phyloP scores from a whole-genome alignment of 139 green algal species.

The Chlamydomonas sp. region DNA sequence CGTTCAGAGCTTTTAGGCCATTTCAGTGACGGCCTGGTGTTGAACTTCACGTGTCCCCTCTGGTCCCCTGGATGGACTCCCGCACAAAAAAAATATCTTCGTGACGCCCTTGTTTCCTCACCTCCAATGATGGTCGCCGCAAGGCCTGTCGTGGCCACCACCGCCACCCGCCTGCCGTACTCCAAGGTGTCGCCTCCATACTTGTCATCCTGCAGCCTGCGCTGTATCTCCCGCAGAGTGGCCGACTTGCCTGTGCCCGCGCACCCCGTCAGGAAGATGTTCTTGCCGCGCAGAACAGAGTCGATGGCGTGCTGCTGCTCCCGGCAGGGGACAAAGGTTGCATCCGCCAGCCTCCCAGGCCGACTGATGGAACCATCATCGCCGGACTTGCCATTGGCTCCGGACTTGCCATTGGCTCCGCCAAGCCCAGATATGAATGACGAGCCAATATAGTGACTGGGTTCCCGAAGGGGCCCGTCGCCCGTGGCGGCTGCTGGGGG shows the following conservation, averaged over 20 bases:
- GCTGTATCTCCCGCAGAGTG: constrained; percentile 18
- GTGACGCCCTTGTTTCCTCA: not conserved
- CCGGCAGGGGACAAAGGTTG: not conserved
- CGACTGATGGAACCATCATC: no score
- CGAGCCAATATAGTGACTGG: no score
- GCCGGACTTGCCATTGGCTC: no score
- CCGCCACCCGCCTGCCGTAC: constrained; percentile 40
- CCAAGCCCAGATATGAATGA: no score
- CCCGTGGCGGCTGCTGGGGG: no score
- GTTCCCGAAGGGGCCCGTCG: no score
- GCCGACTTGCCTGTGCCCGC: constrained; percentile 68
- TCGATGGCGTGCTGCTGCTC: constrained; percentile 40
- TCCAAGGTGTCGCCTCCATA: not conserved
- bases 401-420: no score
- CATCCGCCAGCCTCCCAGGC: not conserved
- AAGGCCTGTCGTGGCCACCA: constrained; percentile 61
- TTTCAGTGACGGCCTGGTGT: not conserved
- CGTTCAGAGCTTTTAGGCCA: no score
- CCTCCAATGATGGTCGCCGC: constrained; percentile 61
- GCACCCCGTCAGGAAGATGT: constrained; percentile 68
- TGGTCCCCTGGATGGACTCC: no score
- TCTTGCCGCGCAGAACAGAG: constrained; percentile 45
- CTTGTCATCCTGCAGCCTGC: not conserved
- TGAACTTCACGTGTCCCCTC: not conserved
- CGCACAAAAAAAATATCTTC: not conserved